Conservation (phyloP, 495 filamentous ascomycete species). For the Rhizodiscina lignyota region DNA sequence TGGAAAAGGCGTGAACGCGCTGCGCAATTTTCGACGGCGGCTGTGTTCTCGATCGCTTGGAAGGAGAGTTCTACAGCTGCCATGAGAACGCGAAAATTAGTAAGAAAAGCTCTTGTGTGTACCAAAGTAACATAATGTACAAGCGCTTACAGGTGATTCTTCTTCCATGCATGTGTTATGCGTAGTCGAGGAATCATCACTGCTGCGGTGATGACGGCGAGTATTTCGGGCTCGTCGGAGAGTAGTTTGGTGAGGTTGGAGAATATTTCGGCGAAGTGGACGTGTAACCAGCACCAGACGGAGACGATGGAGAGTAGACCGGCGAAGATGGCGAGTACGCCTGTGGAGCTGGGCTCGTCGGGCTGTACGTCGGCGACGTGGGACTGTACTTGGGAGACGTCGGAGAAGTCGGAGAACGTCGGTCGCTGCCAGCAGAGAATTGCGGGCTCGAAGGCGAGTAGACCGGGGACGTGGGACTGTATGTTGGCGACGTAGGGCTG, state of each 20-base stretch:
- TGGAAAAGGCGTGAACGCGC: too few relatives aligned
- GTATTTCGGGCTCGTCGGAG: slow-evolving; percentile 39
- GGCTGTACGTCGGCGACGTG: slow-evolving; percentile 44
- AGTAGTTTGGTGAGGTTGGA: slow-evolving; percentile 47
- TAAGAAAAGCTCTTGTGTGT: too few relatives aligned
- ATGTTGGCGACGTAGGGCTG: slow-evolving; percentile 45
- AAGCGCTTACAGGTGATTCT: too few relatives aligned
- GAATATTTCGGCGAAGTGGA: slow-evolving; percentile 31
- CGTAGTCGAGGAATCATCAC: too few relatives aligned
- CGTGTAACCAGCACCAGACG: slow-evolving; percentile 14
- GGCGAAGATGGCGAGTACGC: slow-evolving; percentile 44
- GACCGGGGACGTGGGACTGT: slow-evolving; percentile 43
- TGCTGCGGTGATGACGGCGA: too few relatives aligned
- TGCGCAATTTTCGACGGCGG: too few relatives aligned
- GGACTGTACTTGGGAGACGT: slow-evolving; percentile 41
- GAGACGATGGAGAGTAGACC: slow-evolving; percentile 51
- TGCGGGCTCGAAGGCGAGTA: slow-evolving; percentile 60
- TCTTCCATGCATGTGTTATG: too few relatives aligned
- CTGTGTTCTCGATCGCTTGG: too few relatives aligned
- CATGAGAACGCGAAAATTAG: too few relatives aligned
- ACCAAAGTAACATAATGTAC: too few relatives aligned
- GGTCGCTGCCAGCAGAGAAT: slow-evolving; percentile 37
- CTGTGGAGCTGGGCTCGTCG: slow-evolving; percentile 24
- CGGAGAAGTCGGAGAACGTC: slow-evolving; percentile 31
- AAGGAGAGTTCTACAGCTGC: too few relatives aligned